Evolutionary conservation across 345 rosid species (phyloP).

Genomic region (Populus deltoides): DNA sequence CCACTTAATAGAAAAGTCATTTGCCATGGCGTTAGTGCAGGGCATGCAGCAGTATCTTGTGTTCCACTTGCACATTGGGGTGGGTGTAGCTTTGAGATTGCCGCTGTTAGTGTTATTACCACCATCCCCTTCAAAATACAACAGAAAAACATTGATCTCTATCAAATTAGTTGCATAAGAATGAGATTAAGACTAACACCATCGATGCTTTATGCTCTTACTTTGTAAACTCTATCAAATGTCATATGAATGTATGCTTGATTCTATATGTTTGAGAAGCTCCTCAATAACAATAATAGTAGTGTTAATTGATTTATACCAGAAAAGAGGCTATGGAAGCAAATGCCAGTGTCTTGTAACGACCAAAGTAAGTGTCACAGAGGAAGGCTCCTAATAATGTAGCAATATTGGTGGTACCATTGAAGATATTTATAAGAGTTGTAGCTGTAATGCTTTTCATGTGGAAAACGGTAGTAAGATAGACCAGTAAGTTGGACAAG

Average conservation of each 20-base stretch:
- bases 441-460: constrained; percentile 18
- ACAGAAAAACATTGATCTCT: background rate
- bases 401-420: constrained; percentile 20
- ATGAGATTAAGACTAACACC: no score
- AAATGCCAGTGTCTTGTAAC: constrained; percentile 17
- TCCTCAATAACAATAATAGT: no score
- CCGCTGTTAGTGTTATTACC: constrained; percentile 16
- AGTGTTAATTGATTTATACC: constrained; percentile 4
- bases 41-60: background rate
- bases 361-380: constrained; percentile 24
- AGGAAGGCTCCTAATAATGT: constrained; percentile 22
- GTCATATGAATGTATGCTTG: no score
- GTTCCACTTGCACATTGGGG: background rate
- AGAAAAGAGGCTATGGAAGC: constrained; percentile 19
- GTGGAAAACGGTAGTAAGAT: constrained; percentile 26
- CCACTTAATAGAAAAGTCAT: constrained; percentile 6
- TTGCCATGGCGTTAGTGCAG: constrained; percentile 14
- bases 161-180: no score
- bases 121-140: constrained; percentile 18
- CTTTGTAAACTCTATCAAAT: no score
- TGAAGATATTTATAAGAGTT: constrained; percentile 18
- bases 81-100: constrained; percentile 20
- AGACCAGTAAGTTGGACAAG: constrained; percentile 14
- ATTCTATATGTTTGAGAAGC: no score
- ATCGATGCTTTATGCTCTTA: no score